Evolutionary conservation across 140 eudicot genomes (phyloP), one percentile per base, ranked within the genome.

Genomic region (Cichorium intybus): DNA sequence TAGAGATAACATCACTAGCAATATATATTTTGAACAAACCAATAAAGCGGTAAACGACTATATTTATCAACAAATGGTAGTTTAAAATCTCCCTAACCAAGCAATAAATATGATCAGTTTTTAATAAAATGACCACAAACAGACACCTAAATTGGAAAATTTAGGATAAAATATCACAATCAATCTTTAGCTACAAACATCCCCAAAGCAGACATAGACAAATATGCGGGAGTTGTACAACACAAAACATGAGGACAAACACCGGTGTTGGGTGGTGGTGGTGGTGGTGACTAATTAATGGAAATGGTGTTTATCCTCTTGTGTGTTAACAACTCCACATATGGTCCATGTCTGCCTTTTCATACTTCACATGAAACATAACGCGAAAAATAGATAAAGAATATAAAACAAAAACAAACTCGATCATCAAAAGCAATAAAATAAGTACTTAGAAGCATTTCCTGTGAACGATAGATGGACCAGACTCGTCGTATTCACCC

Each of bases 181-280:
- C 68, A 62, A 26, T 43, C 68, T 62, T 50, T 56, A 15, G 15
- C 68, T 62, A 62, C 68, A 62, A 62, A 62, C 68, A 62, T 37
- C 68, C 68, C 53, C 51, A 12, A n/a, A 20, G 68, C 51, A 43
- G 24, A 43, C 15, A 26, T 15, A 27, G 41, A 26, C 41, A 22
- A 14, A 41, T 4, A 35, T 23, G 48, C 11, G 31, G 31, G 12
- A 57, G 33, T 34, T 10, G 8, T 8, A 16, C 46, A 20, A 16
- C 6, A 26, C 15, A 35, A 29, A 27, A n/a, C 22, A 12, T 34
- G 51, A 35, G 17, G 45, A 35, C 17, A 17, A 41, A 60, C 5
- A 31, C 1, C 5, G 8, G 46, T 10, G n/a, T n/a, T n/a, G n/a
- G n/a, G n/a, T n/a, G n/a, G n/a, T 11, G n/a, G 46, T 37, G n/a